These are phyloP conservation scores for Seminavis robusta DNA, from an alignment of 108 stramenopile genomes.

Conservation along the genomic window DNA sequence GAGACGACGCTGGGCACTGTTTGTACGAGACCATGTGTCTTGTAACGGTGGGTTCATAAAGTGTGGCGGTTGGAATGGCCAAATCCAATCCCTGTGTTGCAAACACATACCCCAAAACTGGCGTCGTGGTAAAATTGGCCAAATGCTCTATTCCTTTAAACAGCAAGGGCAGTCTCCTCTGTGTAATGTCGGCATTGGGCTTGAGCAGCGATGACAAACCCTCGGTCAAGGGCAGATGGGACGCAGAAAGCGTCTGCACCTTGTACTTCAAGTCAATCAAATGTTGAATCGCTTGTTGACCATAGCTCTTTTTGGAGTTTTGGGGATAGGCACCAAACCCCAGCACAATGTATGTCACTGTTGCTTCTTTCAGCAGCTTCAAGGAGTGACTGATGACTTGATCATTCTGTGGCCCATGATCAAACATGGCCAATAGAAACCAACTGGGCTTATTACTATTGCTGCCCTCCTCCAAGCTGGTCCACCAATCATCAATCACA, in stretches of 20 bases:
- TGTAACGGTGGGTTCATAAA: too few species aligned
- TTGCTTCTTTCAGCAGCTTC: constrained; percentile 19
- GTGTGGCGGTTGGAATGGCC: too few species aligned
- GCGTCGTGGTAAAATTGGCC: too few species aligned
- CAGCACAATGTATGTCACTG: constrained; percentile 21
- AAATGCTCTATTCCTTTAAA: too few species aligned
- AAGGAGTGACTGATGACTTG: constrained; percentile 1
- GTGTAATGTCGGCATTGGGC: constrained; percentile 12
- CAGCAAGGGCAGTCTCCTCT: constrained; percentile 1
- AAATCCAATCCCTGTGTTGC: constrained; percentile 62
- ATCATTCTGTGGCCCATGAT: constrained; percentile 6
- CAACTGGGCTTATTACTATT: constrained; percentile 11
- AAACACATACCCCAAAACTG: constrained; percentile 35
- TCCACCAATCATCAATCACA: constrained; percentile 24
- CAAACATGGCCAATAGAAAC: constrained; percentile 30
- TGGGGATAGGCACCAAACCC: too few species aligned
- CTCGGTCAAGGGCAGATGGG: too few species aligned
- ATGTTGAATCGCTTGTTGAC: too few species aligned
- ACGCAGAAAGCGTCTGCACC: constrained; percentile 32
- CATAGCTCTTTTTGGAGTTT: too few species aligned
- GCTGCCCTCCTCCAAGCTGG: too few species aligned
- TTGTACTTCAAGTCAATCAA: constrained; percentile 36
- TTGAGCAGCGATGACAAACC: constrained; percentile 17
- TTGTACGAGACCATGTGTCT: too few species aligned
- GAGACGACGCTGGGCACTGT: too few species aligned